These are phyloP conservation scores for Aspergillus sclerotioniger DNA, from an alignment of 495 filamentous ascomycete species.

Conservation along the genomic window DNA sequence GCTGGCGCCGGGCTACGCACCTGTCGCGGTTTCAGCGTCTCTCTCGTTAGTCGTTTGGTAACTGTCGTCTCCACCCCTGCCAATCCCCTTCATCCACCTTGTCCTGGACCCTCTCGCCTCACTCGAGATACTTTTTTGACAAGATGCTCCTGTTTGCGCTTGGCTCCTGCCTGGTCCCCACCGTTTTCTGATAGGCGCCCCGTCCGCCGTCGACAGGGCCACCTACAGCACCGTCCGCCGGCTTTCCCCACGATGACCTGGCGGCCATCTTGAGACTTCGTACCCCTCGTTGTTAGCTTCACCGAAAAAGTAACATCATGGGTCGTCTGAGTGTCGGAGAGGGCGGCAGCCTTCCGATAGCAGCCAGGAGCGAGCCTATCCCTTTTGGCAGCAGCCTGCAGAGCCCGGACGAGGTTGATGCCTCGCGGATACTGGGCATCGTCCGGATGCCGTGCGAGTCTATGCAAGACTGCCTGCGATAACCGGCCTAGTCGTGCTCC, in stretches of 20 bases:
- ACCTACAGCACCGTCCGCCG: conserved; percentile 23
- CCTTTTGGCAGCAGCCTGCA: conserved; percentile 17
- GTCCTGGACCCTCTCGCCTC: conserved; percentile 20
- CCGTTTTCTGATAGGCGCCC: conserved; percentile 22
- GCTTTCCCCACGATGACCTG: conserved; percentile 43
- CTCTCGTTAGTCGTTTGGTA: conserved; percentile 13
- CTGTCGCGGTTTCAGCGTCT: conserved; percentile 12
- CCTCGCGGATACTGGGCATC: conserved; percentile 15
- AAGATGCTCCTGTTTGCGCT: conserved; percentile 16
- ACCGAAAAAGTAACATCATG: conserved; percentile 26
- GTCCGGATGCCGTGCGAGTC: conserved; percentile 10
- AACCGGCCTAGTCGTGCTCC: conserved; percentile 12
- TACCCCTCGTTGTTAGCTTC: conserved; percentile 24
- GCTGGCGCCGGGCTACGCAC: neutral
- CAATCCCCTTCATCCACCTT: conserved; percentile 22
- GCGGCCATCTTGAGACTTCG: conserved; percentile 19
- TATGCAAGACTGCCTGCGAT: conserved; percentile 22
- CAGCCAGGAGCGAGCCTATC: conserved; percentile 11
- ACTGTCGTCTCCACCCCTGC: conserved; percentile 13
- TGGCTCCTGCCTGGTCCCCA: conserved; percentile 20
- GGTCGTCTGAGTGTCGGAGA: conserved; percentile 6
- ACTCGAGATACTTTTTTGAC: conserved; percentile 19
- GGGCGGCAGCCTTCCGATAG: conserved; percentile 8
- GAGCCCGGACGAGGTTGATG: conserved; percentile 10
- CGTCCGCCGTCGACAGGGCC: conserved; percentile 18